Percentiles rank a stretch among this genome's conserved stretches.
These are phyloP conservation scores for Sugiyamaella castrensis DNA, from an alignment of 1,139 yeast species.

Conservation along the genomic window DNA sequence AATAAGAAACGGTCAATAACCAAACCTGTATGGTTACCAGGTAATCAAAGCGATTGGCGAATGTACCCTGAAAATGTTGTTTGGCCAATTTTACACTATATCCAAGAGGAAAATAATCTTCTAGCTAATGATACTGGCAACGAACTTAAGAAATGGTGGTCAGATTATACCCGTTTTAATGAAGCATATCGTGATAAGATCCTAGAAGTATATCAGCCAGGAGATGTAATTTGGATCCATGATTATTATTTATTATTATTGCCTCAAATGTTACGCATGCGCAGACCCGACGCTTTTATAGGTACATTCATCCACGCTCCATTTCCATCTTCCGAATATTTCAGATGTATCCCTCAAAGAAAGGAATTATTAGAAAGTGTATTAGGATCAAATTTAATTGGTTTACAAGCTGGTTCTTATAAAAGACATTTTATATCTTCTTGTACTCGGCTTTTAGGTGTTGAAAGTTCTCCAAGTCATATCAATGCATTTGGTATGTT, in stretches of 20 bases:
- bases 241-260: constrained; percentile 82
- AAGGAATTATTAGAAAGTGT: constrained; percentile 81
- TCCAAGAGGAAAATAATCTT: constrained; percentile 50
- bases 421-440: constrained; percentile 88
- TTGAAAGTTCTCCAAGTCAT: constrained; percentile 50
- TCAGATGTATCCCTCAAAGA: constrained; percentile 82
- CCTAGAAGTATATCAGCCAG: constrained; percentile 69
- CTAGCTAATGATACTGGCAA: constrained; percentile 54
- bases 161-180: constrained; percentile 84
- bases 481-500: constrained; percentile 76
- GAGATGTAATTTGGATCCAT: constrained; percentile 94
- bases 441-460: constrained; percentile 50
- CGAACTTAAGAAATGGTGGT: constrained; percentile 68
- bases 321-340: constrained; percentile 94
- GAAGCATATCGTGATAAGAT: constrained; percentile 85
- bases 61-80: constrained; percentile 82
- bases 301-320: constrained; percentile 77
- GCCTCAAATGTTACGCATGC: constrained; percentile 84
- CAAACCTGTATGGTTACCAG: constrained; percentile 77
- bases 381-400: constrained; percentile 82
- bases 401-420: constrained; percentile 83
- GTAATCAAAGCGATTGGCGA: constrained; percentile 61
- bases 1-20: constrained; percentile 1
- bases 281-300: constrained; percentile 72
- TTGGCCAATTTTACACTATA: constrained; percentile 95